Evolutionary conservation across 768 basidiomycete species (phyloP).

Genomic region (Tricholoma sp.): DNA sequence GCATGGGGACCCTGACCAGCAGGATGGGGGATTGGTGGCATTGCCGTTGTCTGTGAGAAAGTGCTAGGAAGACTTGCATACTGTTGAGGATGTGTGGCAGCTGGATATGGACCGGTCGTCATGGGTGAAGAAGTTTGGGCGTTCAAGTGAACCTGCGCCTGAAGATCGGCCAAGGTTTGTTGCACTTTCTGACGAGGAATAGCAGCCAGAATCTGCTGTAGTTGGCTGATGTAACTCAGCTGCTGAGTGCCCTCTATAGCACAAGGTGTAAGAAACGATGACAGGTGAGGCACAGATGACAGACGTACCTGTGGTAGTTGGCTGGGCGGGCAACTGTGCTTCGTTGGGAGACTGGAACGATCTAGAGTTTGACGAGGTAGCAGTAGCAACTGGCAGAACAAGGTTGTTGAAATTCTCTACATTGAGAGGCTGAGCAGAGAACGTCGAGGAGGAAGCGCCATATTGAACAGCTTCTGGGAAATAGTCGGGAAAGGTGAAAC

Average conservation of each 20-base stretch:
- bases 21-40: not conserved
- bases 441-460: not conserved
- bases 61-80: not conserved
- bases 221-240: too few species aligned
- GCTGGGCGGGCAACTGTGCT: not conserved
- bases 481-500: not conserved
- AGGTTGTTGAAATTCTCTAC: not conserved
- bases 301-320: not conserved
- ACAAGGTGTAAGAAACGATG: not conserved
- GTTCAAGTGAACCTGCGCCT: too few species aligned
- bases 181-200: not conserved
- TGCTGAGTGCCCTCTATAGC: not conserved
- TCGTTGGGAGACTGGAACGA: not conserved
- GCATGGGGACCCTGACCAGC: not conserved
- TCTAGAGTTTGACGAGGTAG: not conserved
- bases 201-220: not conserved
- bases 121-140: not conserved
- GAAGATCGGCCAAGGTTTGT: not conserved
- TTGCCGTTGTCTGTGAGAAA: not conserved
- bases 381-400: not conserved
- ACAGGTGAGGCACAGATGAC: not conserved
- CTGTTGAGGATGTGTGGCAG: not conserved
- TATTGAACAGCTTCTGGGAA: not conserved
- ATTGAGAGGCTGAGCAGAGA: not conserved
- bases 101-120: not conserved